Conservation (phyloP, 768 basidiomycete genomes). For the Pulveroboletus ravenelii region DNA sequence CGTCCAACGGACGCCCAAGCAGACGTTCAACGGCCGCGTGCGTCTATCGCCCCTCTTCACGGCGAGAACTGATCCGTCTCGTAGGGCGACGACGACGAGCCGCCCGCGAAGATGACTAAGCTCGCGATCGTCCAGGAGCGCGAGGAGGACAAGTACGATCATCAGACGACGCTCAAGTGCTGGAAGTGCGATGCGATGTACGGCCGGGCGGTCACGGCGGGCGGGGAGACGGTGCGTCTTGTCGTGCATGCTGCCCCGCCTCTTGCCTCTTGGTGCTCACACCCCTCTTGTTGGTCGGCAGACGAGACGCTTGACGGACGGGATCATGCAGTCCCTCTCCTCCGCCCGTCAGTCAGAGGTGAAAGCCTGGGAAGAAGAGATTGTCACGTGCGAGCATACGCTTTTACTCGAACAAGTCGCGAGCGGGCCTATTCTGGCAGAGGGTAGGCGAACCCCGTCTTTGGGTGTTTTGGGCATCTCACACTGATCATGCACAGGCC, state of each 20-base stretch:
- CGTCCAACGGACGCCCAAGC: slow-evolving; percentile 65
- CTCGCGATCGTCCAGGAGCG: slow-evolving; percentile 83
- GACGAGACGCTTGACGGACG: slow-evolving; percentile 55
- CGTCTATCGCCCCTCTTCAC: slow-evolving; percentile 27
- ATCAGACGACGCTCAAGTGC: slow-evolving; percentile 60
- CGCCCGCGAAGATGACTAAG: slow-evolving; percentile 85
- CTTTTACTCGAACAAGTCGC: slow-evolving; percentile 46
- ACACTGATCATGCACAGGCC: slow-evolving; percentile 39
- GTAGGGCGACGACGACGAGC: slow-evolving; percentile 64
- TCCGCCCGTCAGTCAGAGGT: slow-evolving; percentile 92
- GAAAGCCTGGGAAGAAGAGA: slow-evolving; percentile 97
- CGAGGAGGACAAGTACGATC: slow-evolving; percentile 86
- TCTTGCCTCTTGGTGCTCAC: not conserved
- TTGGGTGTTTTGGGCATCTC: not conserved
- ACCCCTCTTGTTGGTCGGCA: slow-evolving; percentile 18
- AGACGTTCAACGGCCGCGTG: slow-evolving; percentile 56
- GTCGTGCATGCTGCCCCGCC: no score
- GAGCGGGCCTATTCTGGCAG: slow-evolving; percentile 21
- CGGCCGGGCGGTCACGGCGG: slow-evolving; percentile 42
- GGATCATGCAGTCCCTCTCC: slow-evolving; percentile 75
- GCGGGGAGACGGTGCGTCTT: slow-evolving; percentile 32
- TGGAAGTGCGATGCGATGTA: slow-evolving; percentile 62
- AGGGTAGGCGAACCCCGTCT: slow-evolving; percentile 15
- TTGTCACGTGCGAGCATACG: slow-evolving; percentile 80
- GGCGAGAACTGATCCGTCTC: not conserved